Evolutionary conservation across 2,329 filamentous ascomycete genomes (phyloP), one percentile per base, ranked within the genome.

Genomic region (Penicillium crustosum): DNA sequence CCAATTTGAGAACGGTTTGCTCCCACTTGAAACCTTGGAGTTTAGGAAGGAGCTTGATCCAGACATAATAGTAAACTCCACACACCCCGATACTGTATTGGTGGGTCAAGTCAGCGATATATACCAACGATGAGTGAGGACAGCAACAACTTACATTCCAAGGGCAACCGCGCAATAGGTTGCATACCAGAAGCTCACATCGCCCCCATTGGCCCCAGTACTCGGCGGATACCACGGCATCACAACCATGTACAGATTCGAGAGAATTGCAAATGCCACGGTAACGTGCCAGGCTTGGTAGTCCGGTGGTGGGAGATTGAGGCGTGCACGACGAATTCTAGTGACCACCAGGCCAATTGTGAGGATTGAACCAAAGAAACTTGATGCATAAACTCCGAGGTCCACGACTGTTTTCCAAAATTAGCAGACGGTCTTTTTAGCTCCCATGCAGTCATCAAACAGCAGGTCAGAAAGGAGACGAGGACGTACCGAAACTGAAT

Each of bases 181-280:
- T 1, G 81, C 87, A 62, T 90, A 91, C 84, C 85, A 91, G 72
- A 91, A 91, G 53, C 83, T 87, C 1, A 90, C 87, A 55, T 87
- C 83, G 0, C 87, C 88, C 0, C 82, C 84, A 35, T 82, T 81
- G 0, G 76, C 76, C 0, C 88, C 88, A 0, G 77, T 81, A 0
- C 78, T 77, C 0, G 88, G 89, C 2, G 88, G 88, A 62, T 86
- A 88, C 88, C 88, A 91, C 0, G 88, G 88, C 80, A 89, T 89
- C 17, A 86, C 79, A 2, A 91, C 73, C 44, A 89, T 75, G 58
- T 85, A 90, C 0, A 86, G 55, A 51, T 88, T 83, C 0, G 85
- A 74, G 0, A 84, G 68, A 45, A 87, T 80, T 49, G 81, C 85
- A 71, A 90, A 88, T 8, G 82, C 65, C 1, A 90, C 71, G 0